Evolutionary conservation across 495 filamentous ascomycete species (phyloP).

Genomic region (Aspergillus haitiensis): DNA sequence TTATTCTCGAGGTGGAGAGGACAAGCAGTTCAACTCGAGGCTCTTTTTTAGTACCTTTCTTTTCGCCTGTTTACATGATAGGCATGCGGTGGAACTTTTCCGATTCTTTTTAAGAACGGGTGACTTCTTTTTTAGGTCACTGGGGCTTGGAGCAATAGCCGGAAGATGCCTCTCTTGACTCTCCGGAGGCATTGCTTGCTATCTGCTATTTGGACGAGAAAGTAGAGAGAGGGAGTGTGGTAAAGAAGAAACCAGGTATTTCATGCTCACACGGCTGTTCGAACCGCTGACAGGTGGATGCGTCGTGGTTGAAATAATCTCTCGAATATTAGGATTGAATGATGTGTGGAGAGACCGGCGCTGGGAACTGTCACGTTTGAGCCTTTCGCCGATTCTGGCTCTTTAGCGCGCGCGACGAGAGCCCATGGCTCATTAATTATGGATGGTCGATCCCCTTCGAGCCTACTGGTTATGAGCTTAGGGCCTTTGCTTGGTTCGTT

Average conservation of each 20-base stretch:
- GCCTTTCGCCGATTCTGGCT: no score
- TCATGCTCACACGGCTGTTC: background rate
- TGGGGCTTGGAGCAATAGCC: conserved; percentile 36
- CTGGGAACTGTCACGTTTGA: no score
- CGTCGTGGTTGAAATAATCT: background rate
- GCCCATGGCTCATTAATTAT: no score
- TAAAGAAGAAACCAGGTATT: background rate
- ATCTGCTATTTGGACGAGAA: background rate
- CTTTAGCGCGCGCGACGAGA: no score
- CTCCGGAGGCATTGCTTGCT: conserved; percentile 28
- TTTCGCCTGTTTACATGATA: conserved; percentile 44
- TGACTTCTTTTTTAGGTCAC: conserved; percentile 24
- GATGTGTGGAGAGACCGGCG: no score
- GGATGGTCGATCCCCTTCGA: no score
- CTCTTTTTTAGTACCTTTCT: conserved; percentile 35
- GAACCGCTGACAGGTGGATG: background rate
- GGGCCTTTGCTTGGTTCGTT: no score
- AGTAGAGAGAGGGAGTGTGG: background rate
- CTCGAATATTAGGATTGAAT: background rate
- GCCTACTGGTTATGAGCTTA: no score
- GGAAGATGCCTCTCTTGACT: conserved; percentile 31
- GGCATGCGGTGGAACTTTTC: conserved; percentile 46
- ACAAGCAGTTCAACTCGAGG: no score
- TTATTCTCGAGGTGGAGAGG: no score
- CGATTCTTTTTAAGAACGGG: conserved; percentile 31